These are phyloP conservation scores for Dryas octopetala DNA, from an alignment of 306 rosid species.

Conservation along the genomic window DNA sequence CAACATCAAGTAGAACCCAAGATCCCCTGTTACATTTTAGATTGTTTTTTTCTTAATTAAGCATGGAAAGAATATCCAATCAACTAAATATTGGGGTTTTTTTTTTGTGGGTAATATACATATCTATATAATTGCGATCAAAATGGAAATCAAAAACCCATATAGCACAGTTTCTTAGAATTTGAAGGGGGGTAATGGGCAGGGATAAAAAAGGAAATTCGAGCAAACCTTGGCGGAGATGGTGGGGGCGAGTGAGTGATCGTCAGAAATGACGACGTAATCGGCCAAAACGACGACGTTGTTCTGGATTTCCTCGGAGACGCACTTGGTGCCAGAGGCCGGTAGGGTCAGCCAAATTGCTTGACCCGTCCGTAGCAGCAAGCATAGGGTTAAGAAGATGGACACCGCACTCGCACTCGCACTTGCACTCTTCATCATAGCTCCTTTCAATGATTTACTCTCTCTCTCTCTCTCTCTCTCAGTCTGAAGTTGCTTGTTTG, in stretches of 20 bases:
- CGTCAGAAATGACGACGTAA: constrained; percentile 56
- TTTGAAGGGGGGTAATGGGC: background rate
- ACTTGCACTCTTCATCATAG: constrained; percentile 10
- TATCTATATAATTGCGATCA: no score
- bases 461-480: background rate
- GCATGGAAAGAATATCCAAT: background rate
- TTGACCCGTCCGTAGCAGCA: constrained; percentile 5
- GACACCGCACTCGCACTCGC: background rate
- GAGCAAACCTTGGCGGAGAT: constrained; percentile 66
- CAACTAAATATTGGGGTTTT: background rate
- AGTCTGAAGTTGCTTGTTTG: no score
- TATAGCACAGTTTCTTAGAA: background rate
- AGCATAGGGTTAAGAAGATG: constrained; percentile 4
- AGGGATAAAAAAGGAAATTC: background rate
- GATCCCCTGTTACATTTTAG: background rate
- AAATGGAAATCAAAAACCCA: background rate
- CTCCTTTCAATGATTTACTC: background rate
- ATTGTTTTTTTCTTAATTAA: background rate
- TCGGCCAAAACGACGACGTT: constrained; percentile 93
- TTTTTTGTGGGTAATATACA: background rate
- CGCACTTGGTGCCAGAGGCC: constrained; percentile 69
- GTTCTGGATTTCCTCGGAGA: constrained; percentile 90
- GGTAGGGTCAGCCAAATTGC: constrained; percentile 52
- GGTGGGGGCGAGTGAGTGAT: constrained; percentile 48
- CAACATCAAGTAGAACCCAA: no score